Evolutionary conservation across 805 yeast genomes (phyloP).

Genomic region (Henningerozyma blattae): DNA sequence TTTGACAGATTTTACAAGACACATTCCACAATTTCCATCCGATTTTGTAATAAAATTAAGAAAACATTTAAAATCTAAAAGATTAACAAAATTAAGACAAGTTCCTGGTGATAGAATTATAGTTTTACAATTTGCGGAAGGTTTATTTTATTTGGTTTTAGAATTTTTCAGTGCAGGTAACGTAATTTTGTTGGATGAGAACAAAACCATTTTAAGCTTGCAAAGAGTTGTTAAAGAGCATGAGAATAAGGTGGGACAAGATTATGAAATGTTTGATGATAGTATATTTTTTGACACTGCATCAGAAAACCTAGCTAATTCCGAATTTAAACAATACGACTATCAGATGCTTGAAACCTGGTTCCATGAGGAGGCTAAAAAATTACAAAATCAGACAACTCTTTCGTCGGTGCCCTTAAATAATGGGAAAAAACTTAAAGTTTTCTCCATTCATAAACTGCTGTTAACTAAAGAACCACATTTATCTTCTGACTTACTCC

Average conservation of each 20-base stretch:
- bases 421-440: constrained; percentile 31
- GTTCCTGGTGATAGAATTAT: constrained; percentile 73
- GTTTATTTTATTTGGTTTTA: constrained; percentile 59
- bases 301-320: constrained; percentile 2
- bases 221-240: constrained; percentile 72
- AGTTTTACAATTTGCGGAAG: constrained; percentile 77
- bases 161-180: constrained; percentile 97
- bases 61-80: constrained; percentile 71
- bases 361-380: constrained; percentile 16
- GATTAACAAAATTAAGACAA: constrained; percentile 63
- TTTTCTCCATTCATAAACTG: constrained; percentile 55
- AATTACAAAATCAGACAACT: constrained; percentile 6
- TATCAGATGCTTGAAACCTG: constrained; percentile 14
- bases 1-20: constrained; percentile 68
- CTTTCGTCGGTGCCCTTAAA: too few relatives aligned
- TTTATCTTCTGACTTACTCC: constrained; percentile 68
- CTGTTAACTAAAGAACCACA: constrained; percentile 58
- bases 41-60: constrained; percentile 77
- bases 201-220: constrained; percentile 53
- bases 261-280: constrained; percentile 49
- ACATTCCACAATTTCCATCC: constrained; percentile 71
- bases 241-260: constrained; percentile 61
- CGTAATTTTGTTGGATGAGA: constrained; percentile 61
- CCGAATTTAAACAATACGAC: constrained; percentile 3
- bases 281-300: constrained; percentile 26